These are phyloP conservation scores for Lonicera japonica DNA, from an alignment of 129 eudicot species.

Conservation along the genomic window DNA sequence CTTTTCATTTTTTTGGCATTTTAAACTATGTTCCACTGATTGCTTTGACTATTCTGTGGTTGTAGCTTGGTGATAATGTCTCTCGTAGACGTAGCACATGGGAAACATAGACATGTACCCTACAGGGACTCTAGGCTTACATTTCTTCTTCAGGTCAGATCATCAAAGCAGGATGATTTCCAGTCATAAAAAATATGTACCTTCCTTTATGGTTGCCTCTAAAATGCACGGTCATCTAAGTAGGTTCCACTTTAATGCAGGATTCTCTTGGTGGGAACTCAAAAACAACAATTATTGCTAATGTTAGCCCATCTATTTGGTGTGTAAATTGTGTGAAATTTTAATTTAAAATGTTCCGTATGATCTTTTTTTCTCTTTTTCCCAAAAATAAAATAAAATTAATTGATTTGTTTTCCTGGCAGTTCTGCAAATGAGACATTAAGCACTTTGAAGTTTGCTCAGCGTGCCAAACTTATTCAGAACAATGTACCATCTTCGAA, in stretches of 20 bases:
- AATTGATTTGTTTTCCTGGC: conserved; percentile 22
- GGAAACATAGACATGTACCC: conserved; percentile 86
- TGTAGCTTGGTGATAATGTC: conserved; percentile 88
- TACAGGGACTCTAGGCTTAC: conserved; percentile 91
- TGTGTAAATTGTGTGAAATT: conserved; percentile 24
- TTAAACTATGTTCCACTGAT: conserved; percentile 1
- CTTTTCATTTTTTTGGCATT: too few species aligned
- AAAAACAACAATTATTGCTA: conserved; percentile 84
- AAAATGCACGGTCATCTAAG: background rate
- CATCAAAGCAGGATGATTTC: conserved; percentile 19
- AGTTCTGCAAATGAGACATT: conserved; percentile 81
- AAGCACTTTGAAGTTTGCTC: conserved; percentile 89
- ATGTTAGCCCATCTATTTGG: conserved; percentile 89
- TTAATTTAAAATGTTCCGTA: background rate
- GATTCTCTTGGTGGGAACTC: conserved; percentile 97
- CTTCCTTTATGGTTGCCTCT: conserved; percentile 5
- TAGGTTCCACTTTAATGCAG: conserved; percentile 36
- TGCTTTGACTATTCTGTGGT: conserved; percentile 8
- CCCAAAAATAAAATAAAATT: too few species aligned
- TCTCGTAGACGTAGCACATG: conserved; percentile 83
- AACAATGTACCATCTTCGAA: conserved; percentile 53
- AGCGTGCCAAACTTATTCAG: conserved; percentile 94
- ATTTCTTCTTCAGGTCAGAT: conserved; percentile 80
- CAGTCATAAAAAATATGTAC: conserved; percentile 5
- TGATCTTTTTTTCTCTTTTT: background rate